A percentile compares a stretch with the other conserved stretches of the same genome.
These are phyloP conservation scores for Rhizopogon roseolus DNA, from an alignment of 768 basidiomycete species.

Conservation along the genomic window DNA sequence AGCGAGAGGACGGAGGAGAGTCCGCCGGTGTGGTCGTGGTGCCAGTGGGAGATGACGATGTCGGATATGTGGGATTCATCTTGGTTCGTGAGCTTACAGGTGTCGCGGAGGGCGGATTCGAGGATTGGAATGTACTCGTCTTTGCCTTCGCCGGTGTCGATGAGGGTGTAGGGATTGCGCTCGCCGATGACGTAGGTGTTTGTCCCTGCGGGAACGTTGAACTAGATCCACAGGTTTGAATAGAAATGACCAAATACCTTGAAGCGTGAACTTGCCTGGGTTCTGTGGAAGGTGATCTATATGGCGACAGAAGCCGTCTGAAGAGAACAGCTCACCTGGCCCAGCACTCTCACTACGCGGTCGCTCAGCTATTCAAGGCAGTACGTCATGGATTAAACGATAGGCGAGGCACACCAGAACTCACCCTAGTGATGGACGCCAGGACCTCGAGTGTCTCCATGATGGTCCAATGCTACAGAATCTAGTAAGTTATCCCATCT, in stretches of 20 bases:
- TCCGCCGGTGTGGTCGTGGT: slow-evolving; percentile 82
- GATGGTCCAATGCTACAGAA: background rate
- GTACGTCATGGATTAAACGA: background rate
- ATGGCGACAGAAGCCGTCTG: background rate
- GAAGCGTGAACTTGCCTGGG: slow-evolving; percentile 84
- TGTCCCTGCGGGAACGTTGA: slow-evolving; percentile 50
- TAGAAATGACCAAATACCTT: slow-evolving; percentile 42
- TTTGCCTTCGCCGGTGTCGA: slow-evolving; percentile 81
- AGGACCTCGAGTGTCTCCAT: slow-evolving; percentile 54
- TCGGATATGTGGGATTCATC: slow-evolving; percentile 67
- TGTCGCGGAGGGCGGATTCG: slow-evolving; percentile 49
- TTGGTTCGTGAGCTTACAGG: slow-evolving; percentile 28
- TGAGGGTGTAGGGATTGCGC: slow-evolving; percentile 65
- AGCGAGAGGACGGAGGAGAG: slow-evolving; percentile 65
- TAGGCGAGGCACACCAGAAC: slow-evolving; percentile 7
- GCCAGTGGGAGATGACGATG: slow-evolving; percentile 90
- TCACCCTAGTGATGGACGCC: slow-evolving; percentile 50
- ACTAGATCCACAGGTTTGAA: background rate
- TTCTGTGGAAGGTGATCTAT: slow-evolving; percentile 44
- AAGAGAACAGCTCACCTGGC: slow-evolving; percentile 49
- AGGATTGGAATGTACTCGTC: slow-evolving; percentile 66
- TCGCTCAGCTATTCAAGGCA: slow-evolving; percentile 52
- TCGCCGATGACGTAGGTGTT: slow-evolving; percentile 84
- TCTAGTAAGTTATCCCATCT: too few species aligned
- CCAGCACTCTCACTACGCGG: slow-evolving; percentile 63